Conservation (phyloP, 2,329 filamentous ascomycete species). For the Alternaria hordeiaustralica region DNA sequence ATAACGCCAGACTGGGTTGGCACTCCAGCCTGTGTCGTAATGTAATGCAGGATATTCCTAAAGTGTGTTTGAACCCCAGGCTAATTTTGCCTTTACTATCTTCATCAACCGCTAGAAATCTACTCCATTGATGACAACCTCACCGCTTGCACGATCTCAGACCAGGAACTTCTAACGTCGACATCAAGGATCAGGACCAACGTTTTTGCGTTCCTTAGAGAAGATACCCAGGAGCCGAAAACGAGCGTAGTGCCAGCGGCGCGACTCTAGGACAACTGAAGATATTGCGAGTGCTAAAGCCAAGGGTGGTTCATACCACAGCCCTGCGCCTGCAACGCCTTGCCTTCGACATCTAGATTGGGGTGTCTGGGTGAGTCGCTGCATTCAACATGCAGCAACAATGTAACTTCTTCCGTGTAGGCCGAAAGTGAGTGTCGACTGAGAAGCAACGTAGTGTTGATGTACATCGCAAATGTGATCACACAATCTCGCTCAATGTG, state of each 20-base stretch:
- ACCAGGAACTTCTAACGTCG: not conserved
- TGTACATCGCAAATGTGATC: not conserved
- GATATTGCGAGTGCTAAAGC: no score
- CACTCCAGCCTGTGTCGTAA: not conserved
- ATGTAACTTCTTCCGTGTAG: not conserved
- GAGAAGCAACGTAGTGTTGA: not conserved
- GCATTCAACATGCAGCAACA: not conserved
- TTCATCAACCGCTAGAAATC: not conserved
- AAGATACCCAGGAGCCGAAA: accelerated
- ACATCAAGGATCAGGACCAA: not conserved
- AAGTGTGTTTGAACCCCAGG: not conserved
- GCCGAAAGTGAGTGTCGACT: not conserved
- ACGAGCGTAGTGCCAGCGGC: not conserved
- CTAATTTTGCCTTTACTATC: not conserved
- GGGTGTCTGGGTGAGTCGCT: not conserved
- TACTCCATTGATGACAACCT: not conserved
- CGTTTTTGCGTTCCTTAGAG: no score
- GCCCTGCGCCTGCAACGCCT: not conserved
- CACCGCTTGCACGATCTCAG: not conserved
- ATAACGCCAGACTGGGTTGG: not conserved
- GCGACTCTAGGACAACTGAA: no score
- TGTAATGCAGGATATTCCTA: not conserved
- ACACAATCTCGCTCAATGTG: not conserved
- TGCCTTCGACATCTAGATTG: accelerated
- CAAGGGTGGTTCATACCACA: not conserved